Base-by-base conservation (phyloP, 1,284 basidiomycete species). In the Pyrrhoderma lamaoense region DNA sequence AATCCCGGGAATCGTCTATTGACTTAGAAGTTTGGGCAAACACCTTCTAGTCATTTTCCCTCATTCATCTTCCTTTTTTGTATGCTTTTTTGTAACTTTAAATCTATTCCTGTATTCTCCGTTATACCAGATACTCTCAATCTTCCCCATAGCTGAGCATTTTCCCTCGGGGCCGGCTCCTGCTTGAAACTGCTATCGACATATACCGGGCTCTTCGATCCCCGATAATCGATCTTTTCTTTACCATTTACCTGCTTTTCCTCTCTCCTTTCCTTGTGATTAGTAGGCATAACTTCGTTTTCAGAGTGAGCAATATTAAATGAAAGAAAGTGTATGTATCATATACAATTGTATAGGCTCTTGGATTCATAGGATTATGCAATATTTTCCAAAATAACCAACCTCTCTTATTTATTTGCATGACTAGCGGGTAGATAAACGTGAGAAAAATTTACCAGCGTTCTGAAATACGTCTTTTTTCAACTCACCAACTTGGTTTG, bases 21-120 rank as follows among this genome's bases (percentile, higher is more conserved):
- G 79, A 84, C 63, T 69, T 84, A 49, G 74, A 80, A 61, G 73
- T 71, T 42, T 84, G 82, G 82, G 79, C 82, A 34, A 76, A 67
- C 61, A 79, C 76, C 23, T 75, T 82, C 64, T 82, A 57, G 63
- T 67, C 53, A 13, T 8, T 38, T 18, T 14, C 22, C 14, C 43
- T 42, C 18, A 19, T 3, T 16, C 19, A n/a, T 39, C 23, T n/a
- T 4, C 13, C 34, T 22, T 5, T 7, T 25, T 39, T 39, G 8
- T 22, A 36, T 23, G 19, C 22, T 11, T 27, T 7, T 21, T n/a
- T 19, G 16, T 16, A n/a, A 16, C 31, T 36, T 31, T 47, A 21
- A 36, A 22, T 27, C 37, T 38, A 23, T 18, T 23, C 38, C 36
- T 25, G 36, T 49, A 49, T 42, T 31, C 38, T 27, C 37, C 14